Conservation (phyloP, 257 asterid genomes). For the Solanum neorickii region DNA sequence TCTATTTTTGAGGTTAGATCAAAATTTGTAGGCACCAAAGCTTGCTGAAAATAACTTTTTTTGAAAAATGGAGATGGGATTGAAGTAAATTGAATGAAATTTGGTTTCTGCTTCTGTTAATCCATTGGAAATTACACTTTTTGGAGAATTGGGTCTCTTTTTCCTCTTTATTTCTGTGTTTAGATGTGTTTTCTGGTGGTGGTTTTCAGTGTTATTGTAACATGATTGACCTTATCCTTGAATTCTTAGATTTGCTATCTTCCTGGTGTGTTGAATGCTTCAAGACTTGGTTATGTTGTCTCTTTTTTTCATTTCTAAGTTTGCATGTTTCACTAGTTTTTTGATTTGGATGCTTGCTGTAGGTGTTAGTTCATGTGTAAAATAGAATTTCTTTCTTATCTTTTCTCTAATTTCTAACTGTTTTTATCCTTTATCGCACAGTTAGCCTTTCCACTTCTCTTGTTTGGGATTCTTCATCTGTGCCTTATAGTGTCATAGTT, state of each 20-base stretch:
- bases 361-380: background rate
- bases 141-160: background rate
- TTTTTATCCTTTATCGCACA: background rate
- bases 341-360: background rate
- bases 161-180: background rate
- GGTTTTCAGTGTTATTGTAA: background rate
- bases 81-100: background rate
- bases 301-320: background rate
- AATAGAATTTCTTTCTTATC: background rate
- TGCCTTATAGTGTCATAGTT: background rate
- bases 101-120: background rate
- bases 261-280: background rate
- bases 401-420: background rate
- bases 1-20: background rate
- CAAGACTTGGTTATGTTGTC: background rate
- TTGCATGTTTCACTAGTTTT: background rate
- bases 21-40: background rate
- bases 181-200: background rate
- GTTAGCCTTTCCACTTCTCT: background rate
- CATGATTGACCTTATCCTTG: background rate
- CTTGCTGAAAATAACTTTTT: background rate
- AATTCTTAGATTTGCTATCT: background rate
- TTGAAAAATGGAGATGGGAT: background rate
- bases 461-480: background rate
- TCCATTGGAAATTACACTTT: background rate